These are phyloP conservation scores for Trichoderma sp. DNA, from an alignment of 2,329 filamentous ascomycete genomes.

Conservation along the genomic window DNA sequence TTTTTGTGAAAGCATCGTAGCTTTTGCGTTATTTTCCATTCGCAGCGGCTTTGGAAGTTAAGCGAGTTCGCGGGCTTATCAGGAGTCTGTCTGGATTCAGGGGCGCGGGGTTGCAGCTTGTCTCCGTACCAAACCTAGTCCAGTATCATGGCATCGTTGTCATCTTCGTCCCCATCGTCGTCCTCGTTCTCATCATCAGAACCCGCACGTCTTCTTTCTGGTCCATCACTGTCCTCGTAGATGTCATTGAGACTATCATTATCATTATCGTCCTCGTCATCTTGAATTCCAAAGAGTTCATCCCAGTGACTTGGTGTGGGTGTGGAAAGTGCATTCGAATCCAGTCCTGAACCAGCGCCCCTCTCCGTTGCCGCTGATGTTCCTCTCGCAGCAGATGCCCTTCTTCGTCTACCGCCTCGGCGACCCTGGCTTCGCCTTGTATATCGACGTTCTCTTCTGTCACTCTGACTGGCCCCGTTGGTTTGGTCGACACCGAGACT, in stretches of 20 bases:
- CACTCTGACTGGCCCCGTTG: conserved; percentile 25
- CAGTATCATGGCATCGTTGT: conserved; percentile 6
- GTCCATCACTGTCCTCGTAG: conserved; percentile 18
- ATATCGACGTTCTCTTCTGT: conserved; percentile 17
- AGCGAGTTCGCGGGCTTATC: neutral
- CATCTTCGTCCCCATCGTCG: conserved; percentile 10
- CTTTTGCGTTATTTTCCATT: neutral
- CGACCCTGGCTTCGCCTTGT: conserved; percentile 21
- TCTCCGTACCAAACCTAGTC: neutral
- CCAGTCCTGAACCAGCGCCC: neutral
- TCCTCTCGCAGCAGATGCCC: conserved; percentile 16
- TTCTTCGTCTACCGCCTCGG: conserved; percentile 17
- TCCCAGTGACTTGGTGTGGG: conserved; percentile 37
- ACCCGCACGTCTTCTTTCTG: neutral
- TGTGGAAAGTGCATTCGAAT: conserved; percentile 29
- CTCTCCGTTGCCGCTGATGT: conserved; percentile 17
- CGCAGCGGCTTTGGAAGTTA: neutral
- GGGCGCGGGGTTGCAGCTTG: neutral
- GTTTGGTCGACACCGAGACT: conserved; percentile 20
- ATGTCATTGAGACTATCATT: conserved; percentile 28
- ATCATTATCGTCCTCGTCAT: conserved; percentile 28
- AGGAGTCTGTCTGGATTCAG: neutral
- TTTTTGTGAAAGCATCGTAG: too few relatives aligned
- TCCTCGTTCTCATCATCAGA: conserved; percentile 8
- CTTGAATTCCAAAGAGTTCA: conserved; percentile 28